These are phyloP conservation scores for Lumnitzera racemosa DNA, from an alignment of 345 rosid genomes.

Conservation along the genomic window DNA sequence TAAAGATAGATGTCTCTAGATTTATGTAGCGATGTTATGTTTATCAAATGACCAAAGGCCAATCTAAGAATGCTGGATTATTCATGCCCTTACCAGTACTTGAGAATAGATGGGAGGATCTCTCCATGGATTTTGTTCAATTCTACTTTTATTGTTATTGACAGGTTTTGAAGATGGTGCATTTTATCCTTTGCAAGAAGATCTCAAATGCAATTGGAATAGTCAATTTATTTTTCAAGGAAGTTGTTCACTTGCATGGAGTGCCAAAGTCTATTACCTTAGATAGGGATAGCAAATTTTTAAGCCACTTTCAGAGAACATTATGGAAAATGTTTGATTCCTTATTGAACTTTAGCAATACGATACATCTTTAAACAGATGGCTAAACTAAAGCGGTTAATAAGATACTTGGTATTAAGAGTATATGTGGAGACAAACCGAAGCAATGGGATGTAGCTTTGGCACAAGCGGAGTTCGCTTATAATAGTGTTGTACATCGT, in stretches of 20 bases:
- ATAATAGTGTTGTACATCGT: background rate
- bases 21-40: background rate
- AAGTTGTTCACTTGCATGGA: background rate
- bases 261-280: background rate
- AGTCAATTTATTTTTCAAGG: background rate
- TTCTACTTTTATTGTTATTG: background rate
- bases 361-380: no score
- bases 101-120: background rate
- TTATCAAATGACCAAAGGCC: background rate
- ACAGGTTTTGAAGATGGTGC: background rate
- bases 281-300: background rate
- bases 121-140: no score
- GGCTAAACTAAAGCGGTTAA: no score
- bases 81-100: background rate
- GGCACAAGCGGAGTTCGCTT: background rate
- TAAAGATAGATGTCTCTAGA: background rate
- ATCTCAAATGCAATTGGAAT: no score
- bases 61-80: background rate
- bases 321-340: no score
- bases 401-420: background rate
- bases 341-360: no score
- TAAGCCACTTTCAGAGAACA: no score
- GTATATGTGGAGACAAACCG: background rate
- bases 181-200: no score
- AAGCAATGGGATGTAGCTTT: background rate